phyloP scores from a whole-genome alignment of 192 early-diverging fungal species.

The Dissophora globulifera region DNA sequence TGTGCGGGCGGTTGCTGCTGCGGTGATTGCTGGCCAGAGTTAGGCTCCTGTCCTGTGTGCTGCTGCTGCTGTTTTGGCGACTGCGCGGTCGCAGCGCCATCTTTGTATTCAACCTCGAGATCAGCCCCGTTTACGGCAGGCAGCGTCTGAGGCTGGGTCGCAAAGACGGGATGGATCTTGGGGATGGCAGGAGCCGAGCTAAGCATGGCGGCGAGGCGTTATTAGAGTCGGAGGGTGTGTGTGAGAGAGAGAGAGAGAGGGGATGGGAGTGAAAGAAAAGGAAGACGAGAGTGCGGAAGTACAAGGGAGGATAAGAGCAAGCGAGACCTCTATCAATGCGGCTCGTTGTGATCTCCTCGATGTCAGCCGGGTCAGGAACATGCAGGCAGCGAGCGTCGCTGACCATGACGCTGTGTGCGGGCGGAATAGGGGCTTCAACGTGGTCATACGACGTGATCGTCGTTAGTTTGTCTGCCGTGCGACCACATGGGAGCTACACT shows the following conservation, averaged over 20 bases:
- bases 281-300: too few relatives aligned
- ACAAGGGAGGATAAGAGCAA: too few relatives aligned
- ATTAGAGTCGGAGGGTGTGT: background rate
- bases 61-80: slow-evolving; percentile 11
- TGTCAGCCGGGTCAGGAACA: slow-evolving; percentile 2
- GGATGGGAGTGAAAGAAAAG: too few relatives aligned
- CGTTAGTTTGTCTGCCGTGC: too few relatives aligned
- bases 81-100: slow-evolving; percentile 24
- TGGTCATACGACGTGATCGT: background rate
- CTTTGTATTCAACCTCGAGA: slow-evolving; percentile 39
- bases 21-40: slow-evolving; percentile 1
- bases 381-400: background rate
- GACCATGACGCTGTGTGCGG: slow-evolving; percentile 16
- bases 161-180: slow-evolving; percentile 45
- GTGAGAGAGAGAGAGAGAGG: slow-evolving; percentile 2
- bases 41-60: slow-evolving; percentile 6
- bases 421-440: slow-evolving; percentile 28
- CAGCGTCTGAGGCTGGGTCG: slow-evolving; percentile 24
- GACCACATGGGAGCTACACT: too few relatives aligned
- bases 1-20: slow-evolving; percentile 38
- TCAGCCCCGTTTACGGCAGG: slow-evolving; percentile 12
- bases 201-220: slow-evolving; percentile 11
- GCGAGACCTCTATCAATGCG: too few relatives aligned
- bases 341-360: background rate
- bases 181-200: slow-evolving; percentile 48